phyloP scores from a whole-genome alignment of 257 asterid genomes.

The Hygrophila difformis region DNA sequence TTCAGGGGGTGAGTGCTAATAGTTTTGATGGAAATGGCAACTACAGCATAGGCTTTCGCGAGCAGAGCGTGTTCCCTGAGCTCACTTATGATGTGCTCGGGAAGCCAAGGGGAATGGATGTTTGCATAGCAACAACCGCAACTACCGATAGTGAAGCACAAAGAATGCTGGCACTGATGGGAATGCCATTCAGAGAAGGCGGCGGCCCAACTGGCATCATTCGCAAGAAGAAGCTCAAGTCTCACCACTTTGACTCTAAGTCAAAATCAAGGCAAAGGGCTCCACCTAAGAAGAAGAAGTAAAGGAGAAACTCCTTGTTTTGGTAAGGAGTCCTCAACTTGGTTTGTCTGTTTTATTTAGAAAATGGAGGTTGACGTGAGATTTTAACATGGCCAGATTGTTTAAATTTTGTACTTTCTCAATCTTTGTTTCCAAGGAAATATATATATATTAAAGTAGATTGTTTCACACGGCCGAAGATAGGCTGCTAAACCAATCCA shows the following conservation, averaged over 20 bases:
- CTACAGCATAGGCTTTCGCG: constrained; percentile 77
- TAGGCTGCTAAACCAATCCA: too few species aligned
- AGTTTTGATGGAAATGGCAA: constrained; percentile 96
- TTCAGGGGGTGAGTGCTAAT: constrained; percentile 81
- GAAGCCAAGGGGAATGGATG: constrained; percentile 96
- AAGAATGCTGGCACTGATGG: constrained; percentile 76
- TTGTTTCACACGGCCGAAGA: too few species aligned
- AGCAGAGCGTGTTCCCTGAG: constrained; percentile 96
- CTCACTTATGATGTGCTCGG: constrained; percentile 57
- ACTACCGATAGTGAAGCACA: constrained; percentile 74
- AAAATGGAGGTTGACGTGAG: too few species aligned
- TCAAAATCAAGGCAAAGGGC: constrained; percentile 53
- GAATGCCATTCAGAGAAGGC: constrained; percentile 89
- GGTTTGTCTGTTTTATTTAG: too few species aligned
- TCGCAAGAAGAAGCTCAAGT: constrained; percentile 78
- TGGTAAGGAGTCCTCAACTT: constrained; percentile 1
- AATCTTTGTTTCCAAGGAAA: too few species aligned
- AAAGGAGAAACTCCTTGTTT: constrained; percentile 8
- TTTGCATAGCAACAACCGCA: constrained; percentile 85
- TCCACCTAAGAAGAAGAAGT: constrained; percentile 28
- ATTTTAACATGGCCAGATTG: too few species aligned
- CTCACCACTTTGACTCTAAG: constrained; percentile 90
- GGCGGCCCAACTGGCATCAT: constrained; percentile 23
- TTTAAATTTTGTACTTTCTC: too few species aligned
- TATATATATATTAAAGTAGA: too few species aligned